Evolutionary conservation across 257 asterid genomes (phyloP).

Genomic region (Perilla frutescens): DNA sequence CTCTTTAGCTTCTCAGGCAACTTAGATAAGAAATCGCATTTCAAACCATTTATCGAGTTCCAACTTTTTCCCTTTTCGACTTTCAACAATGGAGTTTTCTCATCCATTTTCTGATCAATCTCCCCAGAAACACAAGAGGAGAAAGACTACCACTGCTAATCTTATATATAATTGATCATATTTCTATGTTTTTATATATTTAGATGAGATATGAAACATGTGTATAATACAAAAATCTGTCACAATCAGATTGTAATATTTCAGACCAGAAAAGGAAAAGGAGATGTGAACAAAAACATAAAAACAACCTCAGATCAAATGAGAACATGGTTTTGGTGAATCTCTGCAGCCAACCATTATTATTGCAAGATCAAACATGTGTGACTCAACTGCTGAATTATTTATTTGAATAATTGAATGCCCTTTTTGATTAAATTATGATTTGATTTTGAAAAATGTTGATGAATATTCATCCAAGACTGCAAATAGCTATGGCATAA

Average conservation of each 20-base stretch:
- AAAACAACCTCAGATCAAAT: neutral
- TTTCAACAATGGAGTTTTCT: slow-evolving; percentile 49
- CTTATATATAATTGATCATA: neutral
- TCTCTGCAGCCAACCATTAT: neutral
- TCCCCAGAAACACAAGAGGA: neutral
- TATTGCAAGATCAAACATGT: slow-evolving; percentile 11
- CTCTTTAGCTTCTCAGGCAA: slow-evolving; percentile 63
- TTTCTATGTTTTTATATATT: neutral
- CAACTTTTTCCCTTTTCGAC: neutral
- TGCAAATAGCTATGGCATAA: too few species aligned
- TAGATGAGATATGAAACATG: slow-evolving; percentile 7
- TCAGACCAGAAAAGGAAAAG: neutral
- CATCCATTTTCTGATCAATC: slow-evolving; percentile 42
- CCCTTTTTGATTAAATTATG: neutral
- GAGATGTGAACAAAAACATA: neutral
- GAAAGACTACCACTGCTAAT: too few species aligned
- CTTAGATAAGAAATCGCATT: slow-evolving; percentile 66
- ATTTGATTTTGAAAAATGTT: neutral
- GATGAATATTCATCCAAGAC: neutral
- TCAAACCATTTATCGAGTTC: slow-evolving; percentile 43
- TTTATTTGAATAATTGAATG: too few species aligned
- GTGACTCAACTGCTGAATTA: slow-evolving; percentile 4
- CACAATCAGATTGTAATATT: neutral
- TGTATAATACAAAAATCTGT: neutral
- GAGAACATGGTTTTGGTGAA: slow-evolving; percentile 13